Base-by-base conservation (phyloP, 78 protist genomes). In the Bodo saltans region DNA sequence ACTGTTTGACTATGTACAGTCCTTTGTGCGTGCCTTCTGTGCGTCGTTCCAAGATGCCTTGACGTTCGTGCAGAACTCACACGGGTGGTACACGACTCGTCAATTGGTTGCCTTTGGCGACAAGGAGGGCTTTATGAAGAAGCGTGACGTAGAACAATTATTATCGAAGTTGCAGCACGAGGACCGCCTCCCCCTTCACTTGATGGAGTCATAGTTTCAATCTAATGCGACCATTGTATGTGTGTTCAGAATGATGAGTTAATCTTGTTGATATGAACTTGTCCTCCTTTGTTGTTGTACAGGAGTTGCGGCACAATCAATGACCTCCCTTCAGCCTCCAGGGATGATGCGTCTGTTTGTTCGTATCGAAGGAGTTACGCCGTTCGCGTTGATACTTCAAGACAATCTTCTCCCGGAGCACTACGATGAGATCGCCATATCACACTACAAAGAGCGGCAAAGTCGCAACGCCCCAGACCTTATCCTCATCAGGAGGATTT, bases 351-450 rank as follows among this genome's bases (percentile, higher is more conserved):
- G 81, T 33, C 81, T 76, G 33, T 76, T 76, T 67, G 81, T 76
- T 29, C 12, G 81, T 3, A 67, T 76, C 41, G 35, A 4, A 28
- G 81, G 53, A 8, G 35, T 28, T 25, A 29, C 72, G 67, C 60
- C 81, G 33, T 76, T 76, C 52, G 53, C 8, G 34, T 27, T 76
- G 53, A 17, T 76, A 25, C 28, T 23, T 3, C 69, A 76, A 8
- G 81, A 76, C 69, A 76, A 76, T 67, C 52, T 76, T 2, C 81
- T 76, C 27, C 81, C 34, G 69, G 81, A 76, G 41, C 81, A 76
- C 69, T 76, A 76, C 69, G 35, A 76, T 33, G 53, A 39, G 53
- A 76, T 76, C 37, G 81, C 81, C 27, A 67, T 76, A 8, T 42
- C 38, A 67, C 42, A 76, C 69, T 76, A 42, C 52, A 76, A 38